Evolutionary conservation across 805 yeast genomes (phyloP).

Genomic region (Saccharomyces eubayanus): DNA sequence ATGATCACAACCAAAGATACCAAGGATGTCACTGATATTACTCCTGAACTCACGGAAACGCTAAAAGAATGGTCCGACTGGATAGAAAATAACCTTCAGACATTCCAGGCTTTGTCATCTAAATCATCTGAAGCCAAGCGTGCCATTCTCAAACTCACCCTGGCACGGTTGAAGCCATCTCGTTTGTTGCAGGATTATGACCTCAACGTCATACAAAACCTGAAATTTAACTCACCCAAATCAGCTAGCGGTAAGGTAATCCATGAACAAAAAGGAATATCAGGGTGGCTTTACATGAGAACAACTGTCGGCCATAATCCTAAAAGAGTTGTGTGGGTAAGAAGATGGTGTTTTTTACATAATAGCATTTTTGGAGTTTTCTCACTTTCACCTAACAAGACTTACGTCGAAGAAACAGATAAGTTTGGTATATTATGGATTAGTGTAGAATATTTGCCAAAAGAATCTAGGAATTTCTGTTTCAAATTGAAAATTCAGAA

Average conservation of each 20-base stretch:
- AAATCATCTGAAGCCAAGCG: not conserved
- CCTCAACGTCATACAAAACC: not conserved
- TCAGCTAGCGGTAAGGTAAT: not conserved
- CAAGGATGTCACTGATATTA: constrained; percentile 8
- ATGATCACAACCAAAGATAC: constrained; percentile 13
- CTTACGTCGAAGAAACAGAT: constrained; percentile 80
- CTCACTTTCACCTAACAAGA: constrained; percentile 51
- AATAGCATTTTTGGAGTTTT: constrained; percentile 77
- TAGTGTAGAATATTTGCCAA: constrained; percentile 47
- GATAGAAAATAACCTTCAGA: not conserved
- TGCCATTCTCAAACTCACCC: not conserved
- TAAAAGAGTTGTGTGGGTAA: constrained; percentile 61
- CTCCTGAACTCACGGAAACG: constrained; percentile 2
- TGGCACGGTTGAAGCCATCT: not conserved
- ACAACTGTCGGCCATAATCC: constrained; percentile 45
- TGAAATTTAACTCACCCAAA: not conserved
- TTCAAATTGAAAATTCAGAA: constrained; percentile 57
- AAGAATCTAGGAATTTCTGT: constrained; percentile 70
- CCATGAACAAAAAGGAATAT: constrained; percentile 40
- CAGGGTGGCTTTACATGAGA: constrained; percentile 81
- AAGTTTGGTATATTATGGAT: constrained; percentile 75
- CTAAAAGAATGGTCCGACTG: not conserved
- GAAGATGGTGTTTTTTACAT: constrained; percentile 73
- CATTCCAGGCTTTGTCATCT: not conserved
- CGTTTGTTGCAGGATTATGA: not conserved